These are phyloP conservation scores for Phytophthora pisi DNA, from an alignment of 352 stramenopile species.

Conservation along the genomic window DNA sequence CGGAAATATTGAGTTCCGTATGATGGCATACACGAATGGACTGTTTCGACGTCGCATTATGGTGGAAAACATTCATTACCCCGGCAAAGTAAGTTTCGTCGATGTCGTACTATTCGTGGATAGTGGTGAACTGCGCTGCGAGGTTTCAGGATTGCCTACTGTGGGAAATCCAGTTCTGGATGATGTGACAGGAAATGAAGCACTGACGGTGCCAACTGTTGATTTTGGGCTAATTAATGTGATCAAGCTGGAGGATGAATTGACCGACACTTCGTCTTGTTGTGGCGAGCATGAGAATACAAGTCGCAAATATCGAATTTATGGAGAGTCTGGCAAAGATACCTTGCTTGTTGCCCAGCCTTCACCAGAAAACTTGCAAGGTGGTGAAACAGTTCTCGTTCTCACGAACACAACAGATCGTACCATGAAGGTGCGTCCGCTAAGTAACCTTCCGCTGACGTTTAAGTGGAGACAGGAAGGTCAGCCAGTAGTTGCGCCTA, in stretches of 20 bases:
- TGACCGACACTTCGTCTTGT: constrained; percentile 36
- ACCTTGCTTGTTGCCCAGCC: constrained; percentile 27
- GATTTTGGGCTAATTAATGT: constrained; percentile 74
- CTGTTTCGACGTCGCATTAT: constrained; percentile 83
- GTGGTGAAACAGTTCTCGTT: constrained; percentile 35
- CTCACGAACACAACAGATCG: constrained; percentile 68
- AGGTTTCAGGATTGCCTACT: constrained; percentile 27
- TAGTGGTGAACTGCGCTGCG: constrained; percentile 60
- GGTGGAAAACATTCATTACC: constrained; percentile 86
- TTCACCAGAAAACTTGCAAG: constrained; percentile 3
- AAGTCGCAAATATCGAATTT: constrained; percentile 71
- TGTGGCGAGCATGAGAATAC: constrained; percentile 41
- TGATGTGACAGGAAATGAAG: constrained; percentile 1
- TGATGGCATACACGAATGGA: constrained; percentile 74
- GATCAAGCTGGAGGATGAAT: constrained; percentile 75
- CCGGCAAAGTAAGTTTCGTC: constrained; percentile 76
- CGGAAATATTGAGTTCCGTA: constrained; percentile 57
- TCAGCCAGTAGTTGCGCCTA: constrained; percentile 1
- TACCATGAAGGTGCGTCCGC: constrained; percentile 61
- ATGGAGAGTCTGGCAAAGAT: constrained; percentile 34
- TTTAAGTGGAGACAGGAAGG: constrained; percentile 56
- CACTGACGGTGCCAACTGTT: constrained; percentile 28
- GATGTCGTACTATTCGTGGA: constrained; percentile 87
- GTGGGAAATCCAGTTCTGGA: background rate
- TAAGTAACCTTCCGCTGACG: constrained; percentile 72